Evolutionary conservation across 2,329 filamentous ascomycete genomes (phyloP).

Genomic region (Davidsoniella virescens): DNA sequence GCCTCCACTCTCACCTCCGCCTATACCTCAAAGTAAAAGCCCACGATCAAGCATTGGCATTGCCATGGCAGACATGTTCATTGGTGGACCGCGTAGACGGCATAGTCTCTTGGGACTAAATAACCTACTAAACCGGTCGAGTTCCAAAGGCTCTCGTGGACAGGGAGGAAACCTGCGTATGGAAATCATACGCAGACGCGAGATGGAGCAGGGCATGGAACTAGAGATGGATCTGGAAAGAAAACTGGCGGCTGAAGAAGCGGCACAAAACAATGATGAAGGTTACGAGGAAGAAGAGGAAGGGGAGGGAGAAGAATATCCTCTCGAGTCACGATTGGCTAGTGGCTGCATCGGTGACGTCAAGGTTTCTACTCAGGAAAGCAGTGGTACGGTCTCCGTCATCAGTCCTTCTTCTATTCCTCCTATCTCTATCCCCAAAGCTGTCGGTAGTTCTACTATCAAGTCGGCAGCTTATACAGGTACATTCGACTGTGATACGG

Average conservation of each 20-base stretch:
- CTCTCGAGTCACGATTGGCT: too few relatives aligned
- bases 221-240: conserved; percentile 6
- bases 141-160: not conserved
- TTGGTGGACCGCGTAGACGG: not conserved
- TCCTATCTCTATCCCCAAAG: too few relatives aligned
- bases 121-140: not conserved
- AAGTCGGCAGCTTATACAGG: too few relatives aligned
- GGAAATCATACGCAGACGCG: conserved; percentile 8
- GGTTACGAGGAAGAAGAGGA: too few relatives aligned
- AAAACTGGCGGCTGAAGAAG: conserved; percentile 1
- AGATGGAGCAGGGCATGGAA: conserved; percentile 2
- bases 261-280: too few relatives aligned
- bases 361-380: too few relatives aligned
- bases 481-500: too few relatives aligned
- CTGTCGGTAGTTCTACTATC: too few relatives aligned
- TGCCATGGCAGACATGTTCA: not conserved
- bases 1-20: not conserved
- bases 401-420: too few relatives aligned
- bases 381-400: too few relatives aligned
- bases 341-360: too few relatives aligned
- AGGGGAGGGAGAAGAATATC: too few relatives aligned
- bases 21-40: not conserved
- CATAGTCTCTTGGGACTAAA: not conserved
- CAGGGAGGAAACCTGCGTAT: conserved; percentile 5
- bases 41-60: not conserved